A percentile compares a stretch with the other conserved stretches of the same genome.
Conservation (phyloP, 768 basidiomycete genomes). For the Leccinum arenicola region DNA sequence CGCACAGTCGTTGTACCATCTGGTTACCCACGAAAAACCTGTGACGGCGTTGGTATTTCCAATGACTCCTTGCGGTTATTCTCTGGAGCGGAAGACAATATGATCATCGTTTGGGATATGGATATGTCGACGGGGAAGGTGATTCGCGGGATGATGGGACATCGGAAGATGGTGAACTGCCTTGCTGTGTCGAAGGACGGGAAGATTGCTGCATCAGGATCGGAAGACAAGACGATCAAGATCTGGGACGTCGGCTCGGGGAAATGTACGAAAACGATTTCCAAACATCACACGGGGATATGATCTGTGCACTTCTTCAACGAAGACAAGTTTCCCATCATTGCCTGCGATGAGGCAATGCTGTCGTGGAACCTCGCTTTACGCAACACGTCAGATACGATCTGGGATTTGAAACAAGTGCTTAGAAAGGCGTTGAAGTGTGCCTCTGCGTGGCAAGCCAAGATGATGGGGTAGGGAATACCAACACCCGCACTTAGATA, state of each 20-base stretch:
- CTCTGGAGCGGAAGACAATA: slow-evolving; percentile 25
- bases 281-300: slow-evolving; percentile 11
- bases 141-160: slow-evolving; percentile 20
- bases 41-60: slow-evolving; percentile 23
- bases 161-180: slow-evolving; percentile 14
- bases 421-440: background rate
- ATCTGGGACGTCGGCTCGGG: slow-evolving; percentile 24
- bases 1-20: slow-evolving; percentile 8
- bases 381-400: background rate
- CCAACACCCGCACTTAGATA: slow-evolving; percentile 2
- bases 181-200: slow-evolving; percentile 22
- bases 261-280: slow-evolving; percentile 11
- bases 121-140: slow-evolving; percentile 15
- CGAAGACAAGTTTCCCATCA: slow-evolving; percentile 10
- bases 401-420: background rate
- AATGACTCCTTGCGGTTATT: slow-evolving; percentile 15
- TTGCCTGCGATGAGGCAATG: slow-evolving; percentile 6
- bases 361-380: slow-evolving; percentile 9
- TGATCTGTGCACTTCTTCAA: slow-evolving; percentile 13
- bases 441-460: slow-evolving; percentile 6
- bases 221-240: slow-evolving; percentile 23
- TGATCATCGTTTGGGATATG: slow-evolving; percentile 21
- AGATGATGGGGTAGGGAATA: slow-evolving; percentile 1
- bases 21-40: slow-evolving; percentile 15
- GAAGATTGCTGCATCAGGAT: slow-evolving; percentile 18